Percentiles rank a stretch among this genome's conserved stretches.
Evolutionary conservation across 257 asterid species (phyloP).

Genomic region (Nicotiana attenuata): DNA sequence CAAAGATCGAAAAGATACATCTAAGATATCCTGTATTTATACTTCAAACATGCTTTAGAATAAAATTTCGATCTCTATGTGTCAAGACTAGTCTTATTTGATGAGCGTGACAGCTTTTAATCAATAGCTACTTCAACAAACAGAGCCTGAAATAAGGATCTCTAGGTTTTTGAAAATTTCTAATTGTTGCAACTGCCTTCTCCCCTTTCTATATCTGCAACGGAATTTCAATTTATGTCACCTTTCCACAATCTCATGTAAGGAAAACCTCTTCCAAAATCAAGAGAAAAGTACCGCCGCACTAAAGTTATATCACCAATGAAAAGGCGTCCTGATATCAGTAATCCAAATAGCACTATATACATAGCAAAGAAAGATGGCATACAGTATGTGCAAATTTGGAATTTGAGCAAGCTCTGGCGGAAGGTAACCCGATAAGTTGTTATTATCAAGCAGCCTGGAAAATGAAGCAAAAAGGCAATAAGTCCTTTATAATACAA

Average conservation of each 20-base stretch:
- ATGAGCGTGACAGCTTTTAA: background rate
- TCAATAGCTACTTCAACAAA: background rate
- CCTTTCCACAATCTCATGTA: background rate
- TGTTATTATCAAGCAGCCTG: conserved; percentile 97
- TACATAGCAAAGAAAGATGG: conserved; percentile 10
- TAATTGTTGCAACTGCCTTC: conserved; percentile 2
- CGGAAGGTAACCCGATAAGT: conserved; percentile 88
- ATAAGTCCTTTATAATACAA: background rate
- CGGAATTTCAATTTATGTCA: background rate
- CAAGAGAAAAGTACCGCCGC: background rate
- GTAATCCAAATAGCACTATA: background rate
- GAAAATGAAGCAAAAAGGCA: conserved; percentile 11
- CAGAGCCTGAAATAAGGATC: background rate
- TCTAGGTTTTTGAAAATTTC: background rate
- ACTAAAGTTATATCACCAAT: background rate
- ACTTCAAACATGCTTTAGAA: background rate
- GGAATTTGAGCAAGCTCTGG: conserved; percentile 67
- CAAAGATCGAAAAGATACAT: background rate
- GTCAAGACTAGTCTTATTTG: background rate
- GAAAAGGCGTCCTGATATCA: background rate
- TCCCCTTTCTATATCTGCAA: background rate
- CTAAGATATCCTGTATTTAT: background rate
- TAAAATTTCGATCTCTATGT: background rate
- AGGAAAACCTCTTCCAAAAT: background rate
- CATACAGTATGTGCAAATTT: conserved; percentile 67